Evolutionary conservation across 306 rosid species (phyloP), one percentile per base, ranked within the genome.

Genomic region (Fragaria vesca): DNA sequence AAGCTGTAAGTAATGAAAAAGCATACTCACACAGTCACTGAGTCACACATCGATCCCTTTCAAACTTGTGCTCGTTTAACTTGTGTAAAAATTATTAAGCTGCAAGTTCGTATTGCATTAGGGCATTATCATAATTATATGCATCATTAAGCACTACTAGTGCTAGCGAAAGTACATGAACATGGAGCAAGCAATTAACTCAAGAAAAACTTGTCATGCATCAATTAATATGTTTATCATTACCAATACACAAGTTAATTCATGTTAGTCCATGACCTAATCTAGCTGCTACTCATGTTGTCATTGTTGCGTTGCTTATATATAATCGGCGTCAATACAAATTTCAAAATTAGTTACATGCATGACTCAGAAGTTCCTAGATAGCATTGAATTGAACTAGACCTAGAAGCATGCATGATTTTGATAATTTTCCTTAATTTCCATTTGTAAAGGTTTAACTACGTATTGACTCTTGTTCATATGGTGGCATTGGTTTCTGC

Each of bases 1-100:
- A 90, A 86, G 97, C 97, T 62, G 97, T 92, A 85, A 84, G 95
- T 58, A 2, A 51, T 34, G 26, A 36, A 36, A n/a, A 72, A 18
- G 24, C 5, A 18, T 47, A 46, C 51, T 46, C 51, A 48, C 50
- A 46, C 52, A 48, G 17, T 12, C 18, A 48, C 1, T 15, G 3
- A 2, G 62, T 57, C 13, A n/a, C 6, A 57, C 7, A 3, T 38
- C 42, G 42, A 5, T 38, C 61, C 47, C 24, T 54, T 72, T 30
- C 10, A 69, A 51, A 67, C 17, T 60, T 24, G 36, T 60, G 36
- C 17, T 60, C 12, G 66, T 60, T 26, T 26, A 50, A 11, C 48
- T 45, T 45, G 13, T 45, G 48, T 45, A 45, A 11, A 9, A 11
- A 45, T 45, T 45, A 45, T 45, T 11, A 45, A 45, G 48, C 48